Base-by-base conservation (phyloP, 495 filamentous ascomycete species). In the Talaromyces adpressus region DNA sequence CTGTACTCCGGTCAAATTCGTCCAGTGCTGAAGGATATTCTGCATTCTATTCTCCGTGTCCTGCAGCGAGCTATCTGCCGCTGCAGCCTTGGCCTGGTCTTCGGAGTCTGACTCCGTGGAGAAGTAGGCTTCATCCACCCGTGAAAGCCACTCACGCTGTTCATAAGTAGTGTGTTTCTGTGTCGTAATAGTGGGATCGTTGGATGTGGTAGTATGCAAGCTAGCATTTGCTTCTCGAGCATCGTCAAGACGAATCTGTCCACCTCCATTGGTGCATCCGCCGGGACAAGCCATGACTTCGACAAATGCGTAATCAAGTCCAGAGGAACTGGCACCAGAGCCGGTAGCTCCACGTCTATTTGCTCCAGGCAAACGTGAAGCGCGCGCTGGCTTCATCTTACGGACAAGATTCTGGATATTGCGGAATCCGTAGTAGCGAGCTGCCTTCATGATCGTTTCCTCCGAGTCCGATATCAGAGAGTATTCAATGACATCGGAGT, bases 271-370 rank as follows among this genome's bases (percentile, higher is more conserved):
- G 57, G 94, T 98, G 73, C 94, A 98, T 1, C 94, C 94, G 9
- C 95, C 94, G 0, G 94, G 94, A 75, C 94, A 98, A 29, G 94
- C 94, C 94, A 98, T 98, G 36, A 98, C 95, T 71, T 98, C 94
- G 11, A 98, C 91, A 75, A 96, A 98, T 23, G 86, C 85, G 69
- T 91, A 93, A 12, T 94, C 90, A 22, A 75, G 70, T 18, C 74
- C 80, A 5, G 81, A 72, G 14, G 77, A 75, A 14, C 68, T 68
- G 20, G 73, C 52, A 0, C 68, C 70, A 20, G 70, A 61, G 8
- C 27, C 67, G 51, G 58, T 12, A 23, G 80, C 74, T 34, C 75
- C 75, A 16, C 63, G 70, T 9, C 73, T 72, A 64, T 80, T 89
- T 7, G 84, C 88, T 11, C 91, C 91, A 1, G 92, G 91, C 77